These are phyloP conservation scores for Heliocybe sulcata DNA, from an alignment of 1,284 basidiomycete genomes.

Conservation along the genomic window DNA sequence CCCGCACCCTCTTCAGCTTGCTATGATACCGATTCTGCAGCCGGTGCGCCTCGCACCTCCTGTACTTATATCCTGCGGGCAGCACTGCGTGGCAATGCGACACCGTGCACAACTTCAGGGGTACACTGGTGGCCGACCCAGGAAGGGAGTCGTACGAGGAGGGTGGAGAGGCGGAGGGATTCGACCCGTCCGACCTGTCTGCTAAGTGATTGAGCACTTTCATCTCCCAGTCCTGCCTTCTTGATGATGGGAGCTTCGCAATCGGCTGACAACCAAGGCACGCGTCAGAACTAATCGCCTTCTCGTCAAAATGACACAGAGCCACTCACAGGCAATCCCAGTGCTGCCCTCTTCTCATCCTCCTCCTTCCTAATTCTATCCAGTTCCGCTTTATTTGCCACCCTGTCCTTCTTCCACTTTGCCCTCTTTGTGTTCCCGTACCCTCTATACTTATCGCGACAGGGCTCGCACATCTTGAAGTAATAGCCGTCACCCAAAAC, in stretches of 20 bases:
- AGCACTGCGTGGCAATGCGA: constrained; percentile 48
- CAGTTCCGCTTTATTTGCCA: constrained; percentile 34
- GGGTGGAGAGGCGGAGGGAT: constrained; percentile 7
- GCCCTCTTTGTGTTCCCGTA: constrained; percentile 49
- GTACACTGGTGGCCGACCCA: constrained; percentile 13
- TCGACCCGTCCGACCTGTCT: not conserved
- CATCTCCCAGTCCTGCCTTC: constrained; percentile 13
- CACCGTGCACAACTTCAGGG: constrained; percentile 46
- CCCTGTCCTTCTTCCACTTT: constrained; percentile 43
- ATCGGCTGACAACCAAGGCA: constrained; percentile 8
- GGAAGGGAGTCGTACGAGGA: constrained; percentile 4
- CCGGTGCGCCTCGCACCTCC: constrained; percentile 47
- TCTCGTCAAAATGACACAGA: not conserved
- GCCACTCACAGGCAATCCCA: constrained; percentile 19
- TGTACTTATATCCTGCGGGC: constrained; percentile 37
- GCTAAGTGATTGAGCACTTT: constrained; percentile 2
- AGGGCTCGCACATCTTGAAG: constrained; percentile 50
- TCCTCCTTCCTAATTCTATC: constrained; percentile 28
- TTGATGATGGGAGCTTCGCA: constrained; percentile 8
- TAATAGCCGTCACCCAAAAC: constrained; percentile 31
- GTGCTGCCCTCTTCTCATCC: constrained; percentile 30
- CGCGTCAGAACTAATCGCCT: not conserved
- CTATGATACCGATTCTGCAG: constrained; percentile 47
- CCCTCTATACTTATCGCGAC: constrained; percentile 38
- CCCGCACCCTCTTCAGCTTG: constrained; percentile 40